Percentiles rank a stretch among this genome's conserved stretches.
Evolutionary conservation across 208 protist species (phyloP).

Genomic region (Leishmania tropica): DNA sequence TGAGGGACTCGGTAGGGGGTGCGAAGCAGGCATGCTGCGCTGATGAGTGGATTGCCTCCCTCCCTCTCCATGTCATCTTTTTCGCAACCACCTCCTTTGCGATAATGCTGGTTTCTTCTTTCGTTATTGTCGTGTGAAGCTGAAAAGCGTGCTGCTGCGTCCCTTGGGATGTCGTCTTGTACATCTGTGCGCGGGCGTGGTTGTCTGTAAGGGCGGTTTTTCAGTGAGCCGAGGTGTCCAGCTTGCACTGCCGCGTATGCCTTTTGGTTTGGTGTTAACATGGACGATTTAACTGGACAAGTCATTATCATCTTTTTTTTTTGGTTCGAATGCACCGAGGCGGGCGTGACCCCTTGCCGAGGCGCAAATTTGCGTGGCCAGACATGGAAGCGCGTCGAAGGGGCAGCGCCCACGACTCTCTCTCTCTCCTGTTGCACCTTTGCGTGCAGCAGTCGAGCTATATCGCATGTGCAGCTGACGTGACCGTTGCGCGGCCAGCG

Average conservation of each 20-base stretch:
- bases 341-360: too few species aligned
- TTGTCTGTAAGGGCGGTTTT: background rate
- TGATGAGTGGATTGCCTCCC: background rate
- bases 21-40: background rate
- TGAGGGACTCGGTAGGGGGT: background rate
- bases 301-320: background rate
- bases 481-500: background rate
- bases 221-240: background rate
- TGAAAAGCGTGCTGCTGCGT: background rate
- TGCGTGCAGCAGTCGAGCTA: background rate
- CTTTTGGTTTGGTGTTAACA: background rate
- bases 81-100: background rate
- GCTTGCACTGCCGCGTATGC: background rate
- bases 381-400: background rate
- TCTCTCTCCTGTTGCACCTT: background rate
- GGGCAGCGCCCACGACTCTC: background rate
- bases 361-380: background rate
- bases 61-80: background rate
- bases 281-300: background rate
- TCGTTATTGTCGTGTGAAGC: background rate
- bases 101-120: background rate
- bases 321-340: background rate
- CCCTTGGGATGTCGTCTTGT: background rate
- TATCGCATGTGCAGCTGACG: background rate
- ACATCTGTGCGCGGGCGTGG: background rate